phyloP scores from a whole-genome alignment of 1,284 basidiomycete species.

The Apiotrichum mycotoxinovorans region DNA sequence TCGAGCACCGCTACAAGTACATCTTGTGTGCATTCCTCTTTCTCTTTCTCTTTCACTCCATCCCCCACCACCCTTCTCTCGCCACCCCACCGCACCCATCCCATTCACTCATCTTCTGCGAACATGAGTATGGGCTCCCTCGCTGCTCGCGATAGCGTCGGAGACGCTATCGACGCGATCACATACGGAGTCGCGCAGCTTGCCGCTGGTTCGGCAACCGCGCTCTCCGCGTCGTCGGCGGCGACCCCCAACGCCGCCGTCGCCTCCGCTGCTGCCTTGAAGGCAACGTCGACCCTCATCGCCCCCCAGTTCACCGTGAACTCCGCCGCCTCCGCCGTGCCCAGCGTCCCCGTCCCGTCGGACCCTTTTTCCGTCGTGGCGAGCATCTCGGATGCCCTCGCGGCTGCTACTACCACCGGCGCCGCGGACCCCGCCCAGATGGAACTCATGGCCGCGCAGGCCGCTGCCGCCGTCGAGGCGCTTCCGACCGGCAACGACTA shows the following conservation, averaged over 20 bases:
- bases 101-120: background rate
- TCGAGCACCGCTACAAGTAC: no score
- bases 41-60: background rate
- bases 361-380: background rate
- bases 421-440: no score
- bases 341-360: background rate
- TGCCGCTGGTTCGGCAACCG: background rate
- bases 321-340: background rate
- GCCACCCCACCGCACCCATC: background rate
- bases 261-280: background rate
- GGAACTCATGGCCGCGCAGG: background rate
- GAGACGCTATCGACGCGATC: conserved; percentile 1
- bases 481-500: background rate
- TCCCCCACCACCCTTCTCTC: background rate
- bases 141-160: background rate
- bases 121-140: background rate
- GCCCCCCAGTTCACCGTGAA: background rate
- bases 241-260: background rate
- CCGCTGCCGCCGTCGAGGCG: background rate
- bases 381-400: no score
- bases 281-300: background rate
- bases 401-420: background rate
- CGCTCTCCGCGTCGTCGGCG: background rate
- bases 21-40: no score
- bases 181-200: background rate